Evolutionary conservation across 2,329 filamentous ascomycete species (phyloP).

Genomic region (Clathrospora elynae): DNA sequence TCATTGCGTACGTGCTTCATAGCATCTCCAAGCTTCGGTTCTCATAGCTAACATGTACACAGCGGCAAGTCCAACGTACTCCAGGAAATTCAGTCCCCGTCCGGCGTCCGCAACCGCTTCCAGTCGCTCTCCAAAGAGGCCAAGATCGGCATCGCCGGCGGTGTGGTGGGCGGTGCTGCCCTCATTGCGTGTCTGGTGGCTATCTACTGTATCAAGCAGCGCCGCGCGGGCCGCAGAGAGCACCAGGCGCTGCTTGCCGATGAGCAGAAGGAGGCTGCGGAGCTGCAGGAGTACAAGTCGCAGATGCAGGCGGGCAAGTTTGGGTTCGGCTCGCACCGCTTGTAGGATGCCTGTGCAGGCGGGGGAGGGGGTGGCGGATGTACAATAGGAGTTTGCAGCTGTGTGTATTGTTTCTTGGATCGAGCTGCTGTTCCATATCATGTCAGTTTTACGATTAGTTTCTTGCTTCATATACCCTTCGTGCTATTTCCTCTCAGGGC

Average conservation of each 20-base stretch:
- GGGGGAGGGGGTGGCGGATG: not conserved
- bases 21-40: not conserved
- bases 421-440: conserved; percentile 7
- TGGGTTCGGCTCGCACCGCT: conserved; percentile 23
- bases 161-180: conserved; percentile 33
- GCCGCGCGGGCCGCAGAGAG: conserved; percentile 44
- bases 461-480: conserved; percentile 19
- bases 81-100: conserved; percentile 42
- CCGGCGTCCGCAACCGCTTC: conserved; percentile 45
- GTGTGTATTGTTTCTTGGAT: conserved; percentile 1
- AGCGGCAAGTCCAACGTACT: conserved; percentile 46
- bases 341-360: conserved; percentile 10
- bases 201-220: conserved; percentile 50
- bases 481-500: conserved; percentile 9
- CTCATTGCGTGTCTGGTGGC: conserved; percentile 33
- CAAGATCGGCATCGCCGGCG: conserved; percentile 45
- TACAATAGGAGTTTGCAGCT: conserved; percentile 6
- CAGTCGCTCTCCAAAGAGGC: conserved; percentile 39
- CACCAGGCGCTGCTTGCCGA: conserved; percentile 39
- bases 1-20: conserved; percentile 48
- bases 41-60: conserved; percentile 15
- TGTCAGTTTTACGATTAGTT: conserved; percentile 16
- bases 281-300: conserved; percentile 41
- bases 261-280: conserved; percentile 46
- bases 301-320: conserved; percentile 36